These are phyloP conservation scores for Fusarium neocosmosporiellum DNA, from an alignment of 2,329 filamentous ascomycete genomes.

Conservation along the genomic window DNA sequence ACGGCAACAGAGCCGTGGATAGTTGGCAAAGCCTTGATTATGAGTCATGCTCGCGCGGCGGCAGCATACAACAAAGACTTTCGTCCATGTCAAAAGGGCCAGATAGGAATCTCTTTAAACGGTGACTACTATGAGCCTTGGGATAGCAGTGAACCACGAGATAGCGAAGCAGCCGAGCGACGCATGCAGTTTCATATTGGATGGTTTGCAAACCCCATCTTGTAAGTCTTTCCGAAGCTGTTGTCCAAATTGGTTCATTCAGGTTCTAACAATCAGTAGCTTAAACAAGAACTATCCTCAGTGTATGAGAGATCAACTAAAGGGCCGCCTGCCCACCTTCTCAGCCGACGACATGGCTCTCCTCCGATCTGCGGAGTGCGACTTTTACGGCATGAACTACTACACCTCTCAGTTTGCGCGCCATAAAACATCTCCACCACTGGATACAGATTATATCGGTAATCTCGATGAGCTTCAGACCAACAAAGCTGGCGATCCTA, in stretches of 20 bases:
- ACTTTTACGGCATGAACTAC: conserved; percentile 36
- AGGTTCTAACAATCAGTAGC: conserved; percentile 11
- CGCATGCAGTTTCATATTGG: conserved; percentile 53
- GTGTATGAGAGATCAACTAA: conserved; percentile 51
- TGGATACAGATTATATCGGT: conserved; percentile 14
- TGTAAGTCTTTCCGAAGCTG: conserved; percentile 18
- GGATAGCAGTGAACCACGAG: conserved; percentile 40
- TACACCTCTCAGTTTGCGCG: conserved; percentile 33
- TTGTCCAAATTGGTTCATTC: background rate
- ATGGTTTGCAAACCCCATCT: conserved; percentile 55
- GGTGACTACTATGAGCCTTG: conserved; percentile 53
- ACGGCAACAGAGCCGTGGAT: conserved; percentile 52
- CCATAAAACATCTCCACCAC: background rate
- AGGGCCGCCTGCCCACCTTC: conserved; percentile 46
- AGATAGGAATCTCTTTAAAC: conserved; percentile 52
- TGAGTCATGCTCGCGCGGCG: conserved; percentile 50
- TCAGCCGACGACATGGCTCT: conserved; percentile 42
- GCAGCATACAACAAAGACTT: conserved; percentile 49
- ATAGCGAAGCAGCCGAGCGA: conserved; percentile 48
- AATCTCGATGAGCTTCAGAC: conserved; percentile 24
- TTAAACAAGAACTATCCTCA: conserved; percentile 48
- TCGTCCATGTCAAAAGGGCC: conserved; percentile 41
- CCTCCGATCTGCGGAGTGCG: conserved; percentile 37
- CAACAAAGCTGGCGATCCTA: conserved; percentile 4
- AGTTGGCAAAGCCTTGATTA: conserved; percentile 50